phyloP scores from a whole-genome alignment of 495 filamentous ascomycete species.

The Neurospora sublineolata region DNA sequence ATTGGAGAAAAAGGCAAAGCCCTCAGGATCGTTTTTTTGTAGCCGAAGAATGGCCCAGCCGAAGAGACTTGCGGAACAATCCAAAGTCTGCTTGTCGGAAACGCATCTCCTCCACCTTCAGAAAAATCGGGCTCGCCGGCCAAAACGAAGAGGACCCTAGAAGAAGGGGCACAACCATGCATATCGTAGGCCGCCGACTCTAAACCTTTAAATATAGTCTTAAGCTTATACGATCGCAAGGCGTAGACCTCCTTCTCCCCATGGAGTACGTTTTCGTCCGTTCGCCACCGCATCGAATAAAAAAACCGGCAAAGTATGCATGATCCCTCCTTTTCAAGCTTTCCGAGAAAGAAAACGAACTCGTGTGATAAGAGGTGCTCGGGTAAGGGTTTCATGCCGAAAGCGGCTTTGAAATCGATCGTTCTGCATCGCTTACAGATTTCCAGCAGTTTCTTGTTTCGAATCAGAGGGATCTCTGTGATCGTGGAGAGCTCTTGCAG shows the following conservation, averaged over 20 bases:
- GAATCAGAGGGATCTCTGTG: no score
- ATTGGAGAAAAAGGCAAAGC: no score
- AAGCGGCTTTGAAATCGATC: no score
- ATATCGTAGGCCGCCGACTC: neutral
- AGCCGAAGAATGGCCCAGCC: neutral
- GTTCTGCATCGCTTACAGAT: no score
- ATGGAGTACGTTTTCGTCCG: neutral
- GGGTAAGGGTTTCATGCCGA: no score
- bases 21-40: no score
- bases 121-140: no score
- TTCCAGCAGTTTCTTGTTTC: no score
- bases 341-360: no score
- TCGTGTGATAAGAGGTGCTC: no score
- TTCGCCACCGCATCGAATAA: neutral
- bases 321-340: neutral
- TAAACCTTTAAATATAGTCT: rapidly evolving
- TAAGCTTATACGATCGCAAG: neutral
- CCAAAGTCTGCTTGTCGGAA: neutral
- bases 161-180: neutral
- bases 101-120: no score
- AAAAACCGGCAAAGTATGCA: neutral
- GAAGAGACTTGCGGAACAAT: neutral
- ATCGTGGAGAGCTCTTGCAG: no score
- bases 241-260: neutral
- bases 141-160: neutral